Conservation (phyloP, 306 rosid species). For the Quercus robur region DNA sequence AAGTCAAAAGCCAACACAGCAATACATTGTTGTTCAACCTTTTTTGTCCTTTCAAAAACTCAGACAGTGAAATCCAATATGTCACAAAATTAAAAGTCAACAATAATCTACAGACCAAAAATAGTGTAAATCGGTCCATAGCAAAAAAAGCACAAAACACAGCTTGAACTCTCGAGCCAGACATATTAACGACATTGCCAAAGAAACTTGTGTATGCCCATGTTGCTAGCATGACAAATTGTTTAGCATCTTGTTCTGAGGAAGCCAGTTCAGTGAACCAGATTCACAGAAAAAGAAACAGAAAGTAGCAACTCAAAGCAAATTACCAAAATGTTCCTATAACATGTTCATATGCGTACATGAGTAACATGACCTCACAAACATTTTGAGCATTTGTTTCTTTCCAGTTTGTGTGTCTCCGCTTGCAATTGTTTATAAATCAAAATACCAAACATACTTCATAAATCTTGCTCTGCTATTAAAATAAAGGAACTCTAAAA, state of each 20-base stretch:
- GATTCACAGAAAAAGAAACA: not conserved
- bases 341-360: not conserved
- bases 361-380: too few relatives aligned
- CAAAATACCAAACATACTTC: not conserved
- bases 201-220: not conserved
- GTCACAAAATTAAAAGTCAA: not conserved
- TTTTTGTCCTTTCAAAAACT: not conserved
- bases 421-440: not conserved
- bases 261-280: not conserved
- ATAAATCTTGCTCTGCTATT: not conserved
- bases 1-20: not conserved
- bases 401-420: not conserved
- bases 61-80: not conserved
- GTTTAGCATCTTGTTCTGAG: not conserved
- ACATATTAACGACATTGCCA: not conserved
- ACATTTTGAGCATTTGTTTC: too few relatives aligned
- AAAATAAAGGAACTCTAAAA: conserved; percentile 16
- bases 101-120: not conserved
- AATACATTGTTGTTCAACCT: not conserved
- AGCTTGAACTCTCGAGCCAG: not conserved
- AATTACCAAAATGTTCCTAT: not conserved
- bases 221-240: not conserved
- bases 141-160: not conserved
- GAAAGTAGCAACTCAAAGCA: not conserved
- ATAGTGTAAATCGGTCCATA: not conserved